Base-by-base conservation (phyloP, 2,329 filamentous ascomycete genomes). In the Fusarium multiceps region DNA sequence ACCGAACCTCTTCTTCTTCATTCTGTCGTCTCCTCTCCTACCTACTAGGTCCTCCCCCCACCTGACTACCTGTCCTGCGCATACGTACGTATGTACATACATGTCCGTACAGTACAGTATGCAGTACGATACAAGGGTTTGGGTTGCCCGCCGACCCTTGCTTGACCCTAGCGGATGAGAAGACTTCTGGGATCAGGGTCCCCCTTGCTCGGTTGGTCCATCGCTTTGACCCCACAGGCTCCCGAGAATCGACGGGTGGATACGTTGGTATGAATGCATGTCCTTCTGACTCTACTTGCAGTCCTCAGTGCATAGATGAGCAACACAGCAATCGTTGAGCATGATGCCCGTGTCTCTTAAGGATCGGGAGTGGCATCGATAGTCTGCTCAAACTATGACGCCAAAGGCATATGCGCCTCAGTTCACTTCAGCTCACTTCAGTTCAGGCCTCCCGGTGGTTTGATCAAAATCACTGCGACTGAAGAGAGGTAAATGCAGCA, bases 151-250 rank as follows among this genome's bases (percentile, higher is more conserved):
- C 46, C 54, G 46, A 71, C 57, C 64, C 59, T 69, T 66, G 67
- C 60, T 61, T 56, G 58, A 64, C 63, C 62, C 58, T 71, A 46
- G 58, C 37, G 47, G 64, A 51, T 58, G 63, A 71, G 45, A 58
- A 69, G 48, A 58, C 54, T 69, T 55, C 63, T 71, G 53, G 59
- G 63, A 55, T 58, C 53, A 64, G 67, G 63, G 53, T 34, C 55
- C 54, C 67, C 67, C 67, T 68, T 70, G 67, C 37, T 56, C 56
- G 56, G 51, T 34, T 63, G 50, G 23, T 51, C 63, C 67, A 68
- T 71, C 54, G 55, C 48, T 56, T 64, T 54, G 63, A 70, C 67
- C 54, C 67, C 67, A 70, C 67, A 70, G 58, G 67, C 67, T 70
- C 67, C 67, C 68, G 50, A 68, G 51, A 71, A 71, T 70, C 56